A percentile compares a stretch with the other conserved stretches of the same genome.
Conservation (phyloP, 2,329 filamentous ascomycete species). For the Aureobasidium sp. region DNA sequence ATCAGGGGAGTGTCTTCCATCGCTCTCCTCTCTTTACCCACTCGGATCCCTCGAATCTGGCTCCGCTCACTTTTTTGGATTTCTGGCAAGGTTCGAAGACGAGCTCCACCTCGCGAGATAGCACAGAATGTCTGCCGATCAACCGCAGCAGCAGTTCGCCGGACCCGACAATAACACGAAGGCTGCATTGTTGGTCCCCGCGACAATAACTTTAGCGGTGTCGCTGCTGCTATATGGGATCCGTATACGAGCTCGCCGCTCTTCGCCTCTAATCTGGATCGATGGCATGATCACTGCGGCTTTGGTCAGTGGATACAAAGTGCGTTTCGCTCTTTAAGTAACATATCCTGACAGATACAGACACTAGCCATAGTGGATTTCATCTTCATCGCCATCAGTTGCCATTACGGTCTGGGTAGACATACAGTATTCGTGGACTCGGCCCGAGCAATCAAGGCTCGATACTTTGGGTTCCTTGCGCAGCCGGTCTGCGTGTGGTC, state of each 20-base stretch:
- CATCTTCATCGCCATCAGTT: neutral
- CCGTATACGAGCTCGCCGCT: neutral
- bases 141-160: neutral
- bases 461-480: neutral
- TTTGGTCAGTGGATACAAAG: neutral
- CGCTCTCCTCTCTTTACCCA: neutral
- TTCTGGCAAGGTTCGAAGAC: neutral
- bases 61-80: neutral
- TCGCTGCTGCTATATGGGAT: neutral
- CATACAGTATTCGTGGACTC: neutral
- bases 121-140: neutral
- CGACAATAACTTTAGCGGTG: neutral
- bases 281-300: constrained; percentile 7
- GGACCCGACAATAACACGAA: neutral
- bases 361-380: neutral
- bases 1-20: neutral
- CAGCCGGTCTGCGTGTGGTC: neutral
- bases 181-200: neutral
- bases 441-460: neutral
- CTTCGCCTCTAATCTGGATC: neutral
- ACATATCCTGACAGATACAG: neutral
- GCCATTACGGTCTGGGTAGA: constrained; percentile 6
- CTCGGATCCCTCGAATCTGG: neutral
- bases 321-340: neutral
- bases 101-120: neutral